Conservation (phyloP, 2,329 filamentous ascomycete species). For the Tolypocladium amazonense region DNA sequence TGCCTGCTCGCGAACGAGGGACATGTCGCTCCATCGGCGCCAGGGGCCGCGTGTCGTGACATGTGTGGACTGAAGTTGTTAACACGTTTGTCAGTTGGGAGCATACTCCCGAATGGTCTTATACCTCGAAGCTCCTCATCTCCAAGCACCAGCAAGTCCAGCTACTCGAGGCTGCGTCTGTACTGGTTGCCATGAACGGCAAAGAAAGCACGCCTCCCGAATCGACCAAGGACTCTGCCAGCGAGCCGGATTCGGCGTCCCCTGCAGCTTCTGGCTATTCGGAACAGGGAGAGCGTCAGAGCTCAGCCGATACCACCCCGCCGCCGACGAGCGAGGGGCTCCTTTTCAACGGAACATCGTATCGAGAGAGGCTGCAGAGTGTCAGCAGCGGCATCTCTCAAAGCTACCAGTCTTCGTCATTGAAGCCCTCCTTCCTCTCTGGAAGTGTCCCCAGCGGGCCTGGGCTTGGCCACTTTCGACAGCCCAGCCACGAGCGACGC, state of each 20-base stretch:
- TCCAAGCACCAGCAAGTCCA: slow-evolving; percentile 99
- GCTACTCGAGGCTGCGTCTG: slow-evolving; percentile 91
- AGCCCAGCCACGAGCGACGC: slow-evolving; percentile 65
- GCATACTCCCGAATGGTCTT: slow-evolving; percentile 95
- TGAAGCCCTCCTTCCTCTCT: slow-evolving; percentile 31
- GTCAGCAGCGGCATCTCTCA: slow-evolving; percentile 52
- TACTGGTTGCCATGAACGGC: slow-evolving; percentile 80
- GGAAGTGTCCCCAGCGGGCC: slow-evolving; percentile 36
- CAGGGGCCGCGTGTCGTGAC: slow-evolving; percentile 4
- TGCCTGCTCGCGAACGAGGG: slow-evolving; percentile 11
- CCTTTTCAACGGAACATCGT: slow-evolving; percentile 37
- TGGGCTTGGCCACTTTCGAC: slow-evolving; percentile 50
- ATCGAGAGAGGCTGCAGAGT: slow-evolving; percentile 50
- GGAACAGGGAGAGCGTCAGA: slow-evolving; percentile 64
- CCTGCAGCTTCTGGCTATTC: slow-evolving; percentile 74
- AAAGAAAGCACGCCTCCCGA: slow-evolving; percentile 49
- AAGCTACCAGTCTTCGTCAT: slow-evolving; percentile 66
- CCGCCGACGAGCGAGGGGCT: slow-evolving; percentile 66
- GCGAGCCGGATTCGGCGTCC: slow-evolving; percentile 73
- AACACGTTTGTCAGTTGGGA: slow-evolving; percentile 66
- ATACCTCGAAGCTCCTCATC: slow-evolving; percentile 93
- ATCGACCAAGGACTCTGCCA: slow-evolving; percentile 57
- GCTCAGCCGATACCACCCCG: slow-evolving; percentile 87
- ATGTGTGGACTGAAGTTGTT: neutral
- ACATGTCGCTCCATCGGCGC: slow-evolving; percentile 4